Evolutionary conservation across 768 basidiomycete genomes (phyloP).

Genomic region (Amanita fuliginea): DNA sequence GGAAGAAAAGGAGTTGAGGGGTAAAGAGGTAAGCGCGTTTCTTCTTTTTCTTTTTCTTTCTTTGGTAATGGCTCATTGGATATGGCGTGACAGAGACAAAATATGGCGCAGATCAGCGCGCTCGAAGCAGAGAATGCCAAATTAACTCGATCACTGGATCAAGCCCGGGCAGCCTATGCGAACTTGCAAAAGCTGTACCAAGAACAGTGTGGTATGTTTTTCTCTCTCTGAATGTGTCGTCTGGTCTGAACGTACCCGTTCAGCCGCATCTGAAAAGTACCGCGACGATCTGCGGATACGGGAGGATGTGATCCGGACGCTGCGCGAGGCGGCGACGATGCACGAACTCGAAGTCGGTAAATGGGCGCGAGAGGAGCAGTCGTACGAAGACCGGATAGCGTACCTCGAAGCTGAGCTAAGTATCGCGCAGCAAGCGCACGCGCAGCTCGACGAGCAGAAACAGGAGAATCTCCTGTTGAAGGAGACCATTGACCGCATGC

Average conservation of each 20-base stretch:
- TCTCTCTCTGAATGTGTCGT: neutral
- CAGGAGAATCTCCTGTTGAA: conserved; percentile 88
- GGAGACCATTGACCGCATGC: conserved; percentile 92
- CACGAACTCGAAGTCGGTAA: conserved; percentile 60
- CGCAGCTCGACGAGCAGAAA: conserved; percentile 82
- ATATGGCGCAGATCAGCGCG: conserved; percentile 50
- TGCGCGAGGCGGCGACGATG: conserved; percentile 47
- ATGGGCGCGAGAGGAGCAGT: conserved; percentile 54
- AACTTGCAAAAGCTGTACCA: conserved; percentile 81
- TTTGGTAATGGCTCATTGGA: neutral
- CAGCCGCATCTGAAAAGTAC: conserved; percentile 71
- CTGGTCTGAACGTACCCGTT: too few relatives aligned
- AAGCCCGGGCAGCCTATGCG: conserved; percentile 58
- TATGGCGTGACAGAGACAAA: conserved; percentile 38
- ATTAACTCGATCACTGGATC: conserved; percentile 64
- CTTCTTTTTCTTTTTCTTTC: conserved; percentile 3
- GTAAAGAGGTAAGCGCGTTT: conserved; percentile 58
- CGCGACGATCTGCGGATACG: conserved; percentile 63
- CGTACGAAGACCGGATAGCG: conserved; percentile 60
- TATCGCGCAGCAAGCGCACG: conserved; percentile 60
- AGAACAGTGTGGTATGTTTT: conserved; percentile 67
- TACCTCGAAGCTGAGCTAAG: conserved; percentile 64
- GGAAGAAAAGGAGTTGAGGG: conserved; percentile 86
- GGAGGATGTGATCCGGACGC: conserved; percentile 59
- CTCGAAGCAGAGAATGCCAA: conserved; percentile 76